Evolutionary conservation across 2,329 filamentous ascomycete species (phyloP).

Genomic region (Ophiostoma angusticollis): DNA sequence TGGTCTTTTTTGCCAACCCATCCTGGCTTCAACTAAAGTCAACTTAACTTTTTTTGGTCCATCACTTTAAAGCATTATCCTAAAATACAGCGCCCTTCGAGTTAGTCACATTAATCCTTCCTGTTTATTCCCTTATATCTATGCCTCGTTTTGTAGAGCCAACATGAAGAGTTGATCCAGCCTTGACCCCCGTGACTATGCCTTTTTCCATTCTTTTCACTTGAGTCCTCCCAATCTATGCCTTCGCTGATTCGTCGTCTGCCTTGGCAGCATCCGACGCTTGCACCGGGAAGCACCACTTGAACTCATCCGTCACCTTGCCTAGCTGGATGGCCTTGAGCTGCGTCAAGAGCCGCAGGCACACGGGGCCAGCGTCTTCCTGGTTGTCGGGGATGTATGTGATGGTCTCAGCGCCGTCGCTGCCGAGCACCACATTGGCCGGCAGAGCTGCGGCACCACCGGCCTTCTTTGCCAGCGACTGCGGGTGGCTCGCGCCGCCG

Average conservation of each 20-base stretch:
- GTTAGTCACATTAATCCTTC: not conserved
- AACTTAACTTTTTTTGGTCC: not conserved
- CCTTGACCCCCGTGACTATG: too few species aligned
- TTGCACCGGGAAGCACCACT: conserved; percentile 48
- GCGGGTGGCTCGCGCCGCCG: conserved; percentile 24
- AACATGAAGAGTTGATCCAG: too few species aligned
- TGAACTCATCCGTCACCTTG: conserved; percentile 61
- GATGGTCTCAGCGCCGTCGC: conserved; percentile 34
- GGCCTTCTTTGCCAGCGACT: conserved; percentile 30
- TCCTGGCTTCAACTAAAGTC: not conserved
- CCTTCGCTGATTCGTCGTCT: not conserved
- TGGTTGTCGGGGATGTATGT: conserved; percentile 41
- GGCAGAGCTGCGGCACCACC: conserved; percentile 19
- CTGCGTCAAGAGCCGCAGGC: conserved; percentile 56
- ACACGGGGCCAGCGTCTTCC: conserved; percentile 62
- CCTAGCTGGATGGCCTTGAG: conserved; percentile 81
- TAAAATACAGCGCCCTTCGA: too few species aligned
- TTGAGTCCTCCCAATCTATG: not conserved
- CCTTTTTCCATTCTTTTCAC: too few species aligned
- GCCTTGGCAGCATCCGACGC: conserved; percentile 31
- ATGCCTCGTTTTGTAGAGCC: too few species aligned
- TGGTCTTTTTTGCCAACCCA: not conserved
- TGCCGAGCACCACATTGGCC: conserved; percentile 24
- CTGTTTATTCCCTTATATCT: too few species aligned
- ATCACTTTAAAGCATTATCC: too few species aligned